phyloP scores from a whole-genome alignment of 1,139 yeast genomes.

The Blastobotrys illinoisensis region DNA sequence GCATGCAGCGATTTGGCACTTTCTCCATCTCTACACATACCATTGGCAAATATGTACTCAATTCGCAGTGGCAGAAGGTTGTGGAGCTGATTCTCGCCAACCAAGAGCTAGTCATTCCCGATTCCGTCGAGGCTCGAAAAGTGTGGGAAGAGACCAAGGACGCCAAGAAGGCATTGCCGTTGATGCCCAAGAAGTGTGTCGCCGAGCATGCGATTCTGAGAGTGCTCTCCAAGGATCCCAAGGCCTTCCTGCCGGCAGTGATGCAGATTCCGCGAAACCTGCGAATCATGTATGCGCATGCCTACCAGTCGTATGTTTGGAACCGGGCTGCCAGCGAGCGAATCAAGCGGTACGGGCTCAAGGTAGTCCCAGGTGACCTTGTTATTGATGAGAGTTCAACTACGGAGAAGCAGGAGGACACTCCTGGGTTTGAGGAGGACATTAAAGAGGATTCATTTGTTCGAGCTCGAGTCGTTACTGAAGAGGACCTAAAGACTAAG shows the following conservation, averaged over 20 bases:
- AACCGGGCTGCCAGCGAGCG: slow-evolving; percentile 78
- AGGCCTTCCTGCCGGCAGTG: slow-evolving; percentile 66
- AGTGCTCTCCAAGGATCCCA: slow-evolving; percentile 45
- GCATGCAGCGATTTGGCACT: slow-evolving; percentile 97
- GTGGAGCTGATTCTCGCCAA: slow-evolving; percentile 74
- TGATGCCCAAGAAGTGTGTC: slow-evolving; percentile 81
- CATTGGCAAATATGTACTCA: slow-evolving; percentile 67
- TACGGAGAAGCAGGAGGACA: slow-evolving; percentile 25
- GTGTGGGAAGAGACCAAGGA: slow-evolving; percentile 75
- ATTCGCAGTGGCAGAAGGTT: slow-evolving; percentile 74
- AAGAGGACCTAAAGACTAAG: slow-evolving; percentile 64
- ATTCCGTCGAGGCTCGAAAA: slow-evolving; percentile 70
- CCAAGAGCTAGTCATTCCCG: slow-evolving; percentile 79
- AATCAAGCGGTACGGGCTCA: slow-evolving; percentile 61
- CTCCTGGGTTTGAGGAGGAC: slow-evolving; percentile 57
- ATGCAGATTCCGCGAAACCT: slow-evolving; percentile 89
- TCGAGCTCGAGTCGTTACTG: slow-evolving; percentile 65
- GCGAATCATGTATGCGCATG: slow-evolving; percentile 93
- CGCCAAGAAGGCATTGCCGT: slow-evolving; percentile 55
- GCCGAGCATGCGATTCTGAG: slow-evolving; percentile 77
- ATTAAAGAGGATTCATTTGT: slow-evolving; percentile 47
- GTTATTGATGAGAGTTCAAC: slow-evolving; percentile 42
- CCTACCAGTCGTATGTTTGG: slow-evolving; percentile 96
- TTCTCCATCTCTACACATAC: slow-evolving; percentile 87
- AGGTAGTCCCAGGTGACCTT: slow-evolving; percentile 77